A percentile compares a stretch with the other conserved stretches of the same genome.
Evolutionary conservation across 164 flowering plant genomes (phyloP).

Genomic region (Magnolia sinica): DNA sequence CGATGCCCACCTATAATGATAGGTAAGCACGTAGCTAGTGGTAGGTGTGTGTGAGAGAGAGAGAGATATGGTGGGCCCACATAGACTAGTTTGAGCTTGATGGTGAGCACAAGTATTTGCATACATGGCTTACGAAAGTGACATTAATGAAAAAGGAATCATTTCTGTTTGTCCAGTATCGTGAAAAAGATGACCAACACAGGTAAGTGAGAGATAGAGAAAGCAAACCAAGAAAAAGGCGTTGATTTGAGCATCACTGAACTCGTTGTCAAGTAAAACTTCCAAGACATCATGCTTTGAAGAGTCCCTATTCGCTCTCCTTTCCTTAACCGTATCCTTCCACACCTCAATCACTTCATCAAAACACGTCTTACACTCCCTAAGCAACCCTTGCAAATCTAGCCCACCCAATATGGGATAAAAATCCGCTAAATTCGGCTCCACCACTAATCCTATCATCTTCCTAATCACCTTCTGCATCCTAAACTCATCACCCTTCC

Average conservation of each 20-base stretch:
- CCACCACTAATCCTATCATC: conserved; percentile 8
- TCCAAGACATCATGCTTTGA: conserved; percentile 27
- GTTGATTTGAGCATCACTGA: conserved; percentile 26
- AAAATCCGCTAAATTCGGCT: conserved; percentile 32
- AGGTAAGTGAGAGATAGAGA: too few species aligned
- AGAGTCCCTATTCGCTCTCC: conserved; percentile 15
- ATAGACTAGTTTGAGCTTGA: too few species aligned
- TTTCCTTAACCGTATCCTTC: conserved; percentile 28
- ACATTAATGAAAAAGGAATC: too few species aligned
- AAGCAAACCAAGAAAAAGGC: conserved; percentile 23
- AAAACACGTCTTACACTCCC: conserved; percentile 10
- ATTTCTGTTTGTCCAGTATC: too few species aligned
- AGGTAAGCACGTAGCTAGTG: too few species aligned
- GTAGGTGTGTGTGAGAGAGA: too few species aligned
- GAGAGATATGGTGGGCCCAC: too few species aligned
- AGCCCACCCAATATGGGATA: conserved; percentile 28
- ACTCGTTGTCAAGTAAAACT: conserved; percentile 21
- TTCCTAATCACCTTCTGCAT: conserved; percentile 14
- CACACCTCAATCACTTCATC: conserved; percentile 15
- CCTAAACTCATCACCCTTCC: conserved; percentile 14
- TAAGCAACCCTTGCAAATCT: conserved; percentile 27
- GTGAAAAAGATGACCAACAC: too few species aligned
- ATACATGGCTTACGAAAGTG: too few species aligned
- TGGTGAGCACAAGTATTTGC: too few species aligned
- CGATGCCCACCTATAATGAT: too few species aligned